These are phyloP conservation scores for Eurotiales sp. DNA, from an alignment of 2,329 filamentous ascomycete species.

Conservation along the genomic window DNA sequence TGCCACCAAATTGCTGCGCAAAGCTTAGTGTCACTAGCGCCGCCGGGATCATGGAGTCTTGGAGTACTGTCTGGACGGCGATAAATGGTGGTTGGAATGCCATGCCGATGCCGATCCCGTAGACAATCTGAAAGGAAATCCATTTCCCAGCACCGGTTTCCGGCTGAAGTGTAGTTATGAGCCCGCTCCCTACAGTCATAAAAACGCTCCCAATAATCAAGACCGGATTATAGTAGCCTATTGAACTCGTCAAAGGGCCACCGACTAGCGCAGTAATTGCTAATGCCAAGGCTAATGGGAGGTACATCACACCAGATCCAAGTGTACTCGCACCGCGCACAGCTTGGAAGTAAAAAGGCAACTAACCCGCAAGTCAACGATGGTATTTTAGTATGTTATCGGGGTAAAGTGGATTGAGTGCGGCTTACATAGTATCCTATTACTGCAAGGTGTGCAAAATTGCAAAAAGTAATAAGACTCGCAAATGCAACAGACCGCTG, in stretches of 20 bases:
- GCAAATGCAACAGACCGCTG: neutral
- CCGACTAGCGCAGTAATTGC: neutral
- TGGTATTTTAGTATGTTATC: too few species aligned
- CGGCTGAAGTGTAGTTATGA: slow-evolving; percentile 31
- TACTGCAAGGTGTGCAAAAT: neutral
- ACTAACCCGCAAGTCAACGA: neutral
- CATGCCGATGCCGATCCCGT: neutral
- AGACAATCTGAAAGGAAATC: slow-evolving; percentile 22
- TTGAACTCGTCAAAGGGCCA: neutral
- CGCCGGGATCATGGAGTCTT: neutral
- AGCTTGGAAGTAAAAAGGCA: neutral
- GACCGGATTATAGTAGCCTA: slow-evolving; percentile 25
- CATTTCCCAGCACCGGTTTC: slow-evolving; percentile 19
- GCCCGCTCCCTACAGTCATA: slow-evolving; percentile 24
- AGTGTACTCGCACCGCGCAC: neutral
- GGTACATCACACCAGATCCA: neutral
- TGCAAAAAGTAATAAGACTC: neutral
- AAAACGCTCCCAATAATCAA: slow-evolving; percentile 25
- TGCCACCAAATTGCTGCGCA: neutral
- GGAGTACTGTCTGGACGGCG: neutral
- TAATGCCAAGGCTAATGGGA: neutral
- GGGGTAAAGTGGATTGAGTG: neutral
- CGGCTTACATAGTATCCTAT: neutral
- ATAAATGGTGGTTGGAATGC: neutral
- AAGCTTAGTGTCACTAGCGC: neutral